Evolutionary conservation across 352 stramenopile genomes (phyloP).

Genomic region (Thraustotheca clavata): DNA sequence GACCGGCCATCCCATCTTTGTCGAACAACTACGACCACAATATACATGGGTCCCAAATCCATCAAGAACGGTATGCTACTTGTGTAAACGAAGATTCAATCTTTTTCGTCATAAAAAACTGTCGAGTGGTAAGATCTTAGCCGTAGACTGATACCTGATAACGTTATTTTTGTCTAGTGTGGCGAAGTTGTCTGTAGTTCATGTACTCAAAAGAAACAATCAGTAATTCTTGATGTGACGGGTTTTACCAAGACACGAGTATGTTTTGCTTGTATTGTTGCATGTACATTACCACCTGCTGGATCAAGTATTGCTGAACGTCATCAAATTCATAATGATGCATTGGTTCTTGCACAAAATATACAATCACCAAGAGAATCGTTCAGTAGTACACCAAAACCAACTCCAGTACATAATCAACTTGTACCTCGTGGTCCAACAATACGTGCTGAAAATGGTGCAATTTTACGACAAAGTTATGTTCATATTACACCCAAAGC

Average conservation of each 20-base stretch:
- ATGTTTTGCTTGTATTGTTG: slow-evolving; percentile 11
- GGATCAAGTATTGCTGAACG: background rate
- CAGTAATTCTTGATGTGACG: slow-evolving; percentile 6
- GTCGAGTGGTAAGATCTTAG: slow-evolving; percentile 13
- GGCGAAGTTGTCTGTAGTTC: slow-evolving; percentile 15
- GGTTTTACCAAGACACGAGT: slow-evolving; percentile 12
- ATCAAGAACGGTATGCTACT: background rate
- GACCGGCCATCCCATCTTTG: slow-evolving; percentile 7
- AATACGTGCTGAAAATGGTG: background rate
- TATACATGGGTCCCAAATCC: slow-evolving; percentile 12
- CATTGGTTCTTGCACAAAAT: background rate
- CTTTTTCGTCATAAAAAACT: slow-evolving; percentile 18
- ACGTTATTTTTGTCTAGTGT: slow-evolving; percentile 3
- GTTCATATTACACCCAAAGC: background rate
- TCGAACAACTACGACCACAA: background rate
- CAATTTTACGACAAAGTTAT: background rate
- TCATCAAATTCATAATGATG: background rate
- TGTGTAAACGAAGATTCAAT: slow-evolving; percentile 8
- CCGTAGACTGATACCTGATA: background rate
- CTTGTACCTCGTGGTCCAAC: background rate
- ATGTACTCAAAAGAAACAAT: slow-evolving; percentile 19
- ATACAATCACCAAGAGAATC: background rate
- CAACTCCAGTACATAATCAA: background rate
- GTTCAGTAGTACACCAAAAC: background rate
- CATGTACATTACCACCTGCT: background rate